Base-by-base conservation (phyloP, 768 basidiomycete species). In the Gyrodon lividus region DNA sequence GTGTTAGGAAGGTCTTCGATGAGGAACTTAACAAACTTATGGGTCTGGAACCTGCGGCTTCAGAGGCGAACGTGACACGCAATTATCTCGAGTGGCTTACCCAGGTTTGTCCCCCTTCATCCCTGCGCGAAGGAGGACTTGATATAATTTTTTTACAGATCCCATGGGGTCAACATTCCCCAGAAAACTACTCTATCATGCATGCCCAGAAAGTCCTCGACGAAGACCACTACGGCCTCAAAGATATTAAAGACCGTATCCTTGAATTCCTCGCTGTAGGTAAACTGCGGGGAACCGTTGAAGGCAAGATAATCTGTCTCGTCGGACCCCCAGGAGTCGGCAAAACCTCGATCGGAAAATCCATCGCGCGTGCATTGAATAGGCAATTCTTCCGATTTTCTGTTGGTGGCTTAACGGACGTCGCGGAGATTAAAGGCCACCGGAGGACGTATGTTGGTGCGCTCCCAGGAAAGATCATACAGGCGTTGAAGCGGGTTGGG, bases 391-490 rank as follows among this genome's bases (percentile, higher is more conserved):
- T 95, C 82, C 80, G 94, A 43, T 97, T 99, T 73, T 92, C 89
- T 8, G 96, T 98, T 4, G 96, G 97, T 56, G 96, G 97, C 13
- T 70, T 99, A 65, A 92, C 92, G 42, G 97, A 99, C 67, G 94
- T 98, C 1, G 97, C 97, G 49, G 97, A 98, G 78, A 98, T 99
- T 64, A 98, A 98, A 72, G 97, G 97, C 1, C 97, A 99, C 65
- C 74, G 97, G 61, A 76, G 97, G 66, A 99, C 96, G n/a, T 98
- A 97, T 65, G 92, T 95, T 46, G 92, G 89, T 46, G 94, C 93
- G 0, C 76, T 97, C 38, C 94, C 94, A 0, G 93, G 94, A 31
- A 97, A 96, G 77, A 92, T 95, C 52, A 92, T 96, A 48, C 92
- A 96, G 64, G 94, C 94, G 0, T 71, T 96, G 55, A 96, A 94